Evolutionary conservation across 257 asterid species (phyloP).

Genomic region (Ophiorrhiza pumila): DNA sequence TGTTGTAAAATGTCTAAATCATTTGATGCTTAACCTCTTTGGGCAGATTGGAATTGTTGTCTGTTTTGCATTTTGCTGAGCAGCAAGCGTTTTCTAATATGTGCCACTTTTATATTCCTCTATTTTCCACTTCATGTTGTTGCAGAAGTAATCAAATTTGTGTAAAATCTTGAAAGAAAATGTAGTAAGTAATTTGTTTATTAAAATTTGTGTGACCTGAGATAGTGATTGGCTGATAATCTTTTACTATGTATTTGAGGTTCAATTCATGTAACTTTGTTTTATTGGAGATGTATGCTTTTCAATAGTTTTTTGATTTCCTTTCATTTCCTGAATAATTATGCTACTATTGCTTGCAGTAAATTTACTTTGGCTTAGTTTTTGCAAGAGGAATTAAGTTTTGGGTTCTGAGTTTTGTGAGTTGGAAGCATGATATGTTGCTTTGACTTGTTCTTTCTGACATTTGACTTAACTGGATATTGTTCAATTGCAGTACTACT

Average conservation of each 20-base stretch:
- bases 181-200: not conserved
- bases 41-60: not conserved
- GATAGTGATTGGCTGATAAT: not conserved
- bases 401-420: not conserved
- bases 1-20: not conserved
- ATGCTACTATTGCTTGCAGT: not conserved
- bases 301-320: not conserved
- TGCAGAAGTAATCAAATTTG: not conserved
- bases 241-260: not conserved
- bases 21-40: not conserved
- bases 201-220: not conserved
- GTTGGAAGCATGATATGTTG: not conserved
- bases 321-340: not conserved
- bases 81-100: too few relatives aligned
- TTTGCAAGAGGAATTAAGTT: not conserved
- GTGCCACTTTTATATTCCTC: not conserved
- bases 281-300: not conserved
- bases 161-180: not conserved
- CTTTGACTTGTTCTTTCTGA: not conserved
- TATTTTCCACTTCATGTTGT: not conserved
- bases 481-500: conserved; percentile 76
- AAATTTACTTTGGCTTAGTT: not conserved
- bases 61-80: not conserved
- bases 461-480: conserved; percentile 15
- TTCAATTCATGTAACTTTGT: not conserved